These are phyloP conservation scores for Apiotrichum laibachii DNA, from an alignment of 1,284 basidiomycete species.

Conservation along the genomic window DNA sequence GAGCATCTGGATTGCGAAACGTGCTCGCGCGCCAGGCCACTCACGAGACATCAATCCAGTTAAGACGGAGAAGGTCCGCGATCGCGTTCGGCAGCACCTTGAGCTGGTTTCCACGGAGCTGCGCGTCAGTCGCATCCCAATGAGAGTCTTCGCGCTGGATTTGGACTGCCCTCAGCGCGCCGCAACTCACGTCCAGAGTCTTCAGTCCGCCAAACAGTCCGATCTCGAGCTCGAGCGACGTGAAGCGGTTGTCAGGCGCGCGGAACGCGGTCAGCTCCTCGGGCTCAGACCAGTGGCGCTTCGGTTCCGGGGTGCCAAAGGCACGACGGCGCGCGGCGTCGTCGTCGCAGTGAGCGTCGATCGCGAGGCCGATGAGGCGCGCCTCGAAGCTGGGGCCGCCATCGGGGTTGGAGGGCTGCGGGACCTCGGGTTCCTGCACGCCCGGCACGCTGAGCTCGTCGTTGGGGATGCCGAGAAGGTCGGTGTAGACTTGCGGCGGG, in stretches of 20 bases:
- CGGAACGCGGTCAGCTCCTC: conserved; percentile 43
- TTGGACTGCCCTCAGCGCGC: not conserved
- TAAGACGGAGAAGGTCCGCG: conserved; percentile 46
- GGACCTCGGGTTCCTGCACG: not conserved
- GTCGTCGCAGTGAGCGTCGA: conserved; percentile 16
- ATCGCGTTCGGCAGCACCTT: conserved; percentile 37
- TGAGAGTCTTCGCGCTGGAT: not conserved
- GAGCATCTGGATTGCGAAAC: too few species aligned
- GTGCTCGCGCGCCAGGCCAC: too few species aligned
- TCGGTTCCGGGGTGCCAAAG: conserved; percentile 24
- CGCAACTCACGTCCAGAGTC: conserved; percentile 42
- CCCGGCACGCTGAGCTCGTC: conserved; percentile 32
- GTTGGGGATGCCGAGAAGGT: conserved; percentile 36
- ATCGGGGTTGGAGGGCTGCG: conserved; percentile 2
- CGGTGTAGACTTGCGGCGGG: conserved; percentile 43
- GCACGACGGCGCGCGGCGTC: conserved; percentile 11
- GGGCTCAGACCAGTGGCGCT: conserved; percentile 37
- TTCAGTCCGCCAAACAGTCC: conserved; percentile 48
- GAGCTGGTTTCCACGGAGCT: conserved; percentile 41
- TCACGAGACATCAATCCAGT: conserved; percentile 45
- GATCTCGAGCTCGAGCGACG: conserved; percentile 42
- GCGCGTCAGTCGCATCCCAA: not conserved
- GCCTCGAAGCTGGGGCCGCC: not conserved
- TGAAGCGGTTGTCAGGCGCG: conserved; percentile 37
- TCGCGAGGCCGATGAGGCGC: conserved; percentile 3